phyloP scores from a whole-genome alignment of 2,329 filamentous ascomycete genomes.

The Fusarium ambrosium region DNA sequence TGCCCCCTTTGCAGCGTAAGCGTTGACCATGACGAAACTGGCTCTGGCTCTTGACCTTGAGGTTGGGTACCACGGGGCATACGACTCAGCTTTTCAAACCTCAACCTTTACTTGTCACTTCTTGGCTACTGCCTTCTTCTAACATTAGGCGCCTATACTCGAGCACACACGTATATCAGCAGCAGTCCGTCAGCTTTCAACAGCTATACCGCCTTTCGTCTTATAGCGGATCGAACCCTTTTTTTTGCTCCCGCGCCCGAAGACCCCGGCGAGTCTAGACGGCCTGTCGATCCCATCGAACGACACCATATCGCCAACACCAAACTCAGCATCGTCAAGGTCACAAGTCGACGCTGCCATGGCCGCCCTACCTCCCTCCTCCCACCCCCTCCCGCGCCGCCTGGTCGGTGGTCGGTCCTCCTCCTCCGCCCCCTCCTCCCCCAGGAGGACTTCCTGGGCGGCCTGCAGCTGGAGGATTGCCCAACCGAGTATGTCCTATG shows the following conservation, averaged over 20 bases:
- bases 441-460: conserved; percentile 68
- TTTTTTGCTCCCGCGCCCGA: conserved; percentile 27
- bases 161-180: not conserved
- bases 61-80: conserved; percentile 26
- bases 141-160: not conserved
- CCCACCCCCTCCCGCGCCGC: too few species aligned
- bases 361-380: too few species aligned
- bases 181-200: not conserved
- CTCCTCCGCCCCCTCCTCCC: conserved; percentile 72
- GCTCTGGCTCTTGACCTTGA: conserved; percentile 16
- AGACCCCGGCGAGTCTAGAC: conserved; percentile 19
- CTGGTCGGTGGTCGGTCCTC: conserved; percentile 72
- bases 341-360: conserved; percentile 51
- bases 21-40: conserved; percentile 48
- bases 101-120: conserved; percentile 22
- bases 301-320: conserved; percentile 31
- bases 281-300: conserved; percentile 26
- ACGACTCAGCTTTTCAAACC: conserved; percentile 26
- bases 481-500: conserved; percentile 69
- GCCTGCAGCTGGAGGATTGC: conserved; percentile 62
- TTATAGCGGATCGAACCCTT: conserved; percentile 30
- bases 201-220: conserved; percentile 8
- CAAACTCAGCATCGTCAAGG: conserved; percentile 14
- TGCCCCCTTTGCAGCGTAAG: conserved; percentile 46
- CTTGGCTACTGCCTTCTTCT: conserved; percentile 4